Conservation (phyloP, 2,329 filamentous ascomycete genomes). For the Biscogniauxia marginata region DNA sequence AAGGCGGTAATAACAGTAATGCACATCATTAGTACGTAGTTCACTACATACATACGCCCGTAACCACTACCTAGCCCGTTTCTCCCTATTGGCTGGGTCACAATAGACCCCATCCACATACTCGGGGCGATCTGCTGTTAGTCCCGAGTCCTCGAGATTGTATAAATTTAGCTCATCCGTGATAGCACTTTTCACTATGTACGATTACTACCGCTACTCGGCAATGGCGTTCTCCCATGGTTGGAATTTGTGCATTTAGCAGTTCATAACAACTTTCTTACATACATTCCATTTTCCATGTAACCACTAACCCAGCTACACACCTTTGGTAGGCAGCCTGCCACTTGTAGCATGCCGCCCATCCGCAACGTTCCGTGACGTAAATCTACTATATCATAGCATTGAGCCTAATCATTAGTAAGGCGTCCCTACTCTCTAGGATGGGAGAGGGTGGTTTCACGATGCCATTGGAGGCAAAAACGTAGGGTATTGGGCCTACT, state of each 20-base stretch:
- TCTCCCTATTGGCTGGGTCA: constrained; percentile 22
- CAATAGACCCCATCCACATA: no score
- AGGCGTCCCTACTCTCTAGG: neutral
- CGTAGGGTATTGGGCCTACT: constrained; percentile 8
- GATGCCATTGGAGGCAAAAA: constrained; percentile 14
- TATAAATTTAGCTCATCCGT: no score
- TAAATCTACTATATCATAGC: constrained; percentile 7
- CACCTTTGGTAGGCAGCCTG: constrained; percentile 5
- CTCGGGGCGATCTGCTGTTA: no score
- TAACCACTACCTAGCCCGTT: constrained; percentile 5
- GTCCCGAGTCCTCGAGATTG: no score
- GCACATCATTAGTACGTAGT: constrained; percentile 19
- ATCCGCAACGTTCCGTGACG: constrained; percentile 22
- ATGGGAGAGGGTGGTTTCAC: constrained; percentile 6
- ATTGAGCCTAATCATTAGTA: neutral
- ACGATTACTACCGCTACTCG: no score
- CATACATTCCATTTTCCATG: constrained; percentile 2
- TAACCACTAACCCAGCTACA: constrained; percentile 6
- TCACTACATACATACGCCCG: no score
- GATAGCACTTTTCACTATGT: no score
- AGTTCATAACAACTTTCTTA: neutral
- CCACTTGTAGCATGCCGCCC: constrained; percentile 18
- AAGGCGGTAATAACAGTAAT: constrained; percentile 22
- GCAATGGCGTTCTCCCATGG: neutral
- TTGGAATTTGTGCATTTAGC: neutral